Evolutionary conservation across 352 stramenopile genomes (phyloP).

Genomic region (Pythium monospermum): DNA sequence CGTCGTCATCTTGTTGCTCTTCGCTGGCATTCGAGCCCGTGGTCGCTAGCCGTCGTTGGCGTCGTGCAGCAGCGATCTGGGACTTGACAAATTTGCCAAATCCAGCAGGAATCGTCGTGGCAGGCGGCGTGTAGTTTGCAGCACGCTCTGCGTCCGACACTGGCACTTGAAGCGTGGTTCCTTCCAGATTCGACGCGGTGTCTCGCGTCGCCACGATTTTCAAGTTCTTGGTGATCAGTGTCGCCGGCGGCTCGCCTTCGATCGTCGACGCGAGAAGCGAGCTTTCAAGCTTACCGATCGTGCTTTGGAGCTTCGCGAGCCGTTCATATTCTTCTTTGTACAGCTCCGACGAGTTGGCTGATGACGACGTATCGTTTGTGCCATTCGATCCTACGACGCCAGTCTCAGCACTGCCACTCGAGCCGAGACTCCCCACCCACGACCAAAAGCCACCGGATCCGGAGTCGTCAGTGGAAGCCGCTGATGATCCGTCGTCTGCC

Average conservation of each 20-base stretch:
- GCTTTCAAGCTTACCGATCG: conserved; percentile 46
- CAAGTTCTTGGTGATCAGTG: conserved; percentile 59
- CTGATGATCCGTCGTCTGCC: not conserved
- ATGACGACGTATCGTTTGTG: conserved; percentile 5
- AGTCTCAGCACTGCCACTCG: not conserved
- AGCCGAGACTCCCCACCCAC: conserved; percentile 8
- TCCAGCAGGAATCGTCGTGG: conserved; percentile 39
- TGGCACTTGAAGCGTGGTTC: conserved; percentile 27
- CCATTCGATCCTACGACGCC: not conserved
- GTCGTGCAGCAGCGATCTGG: conserved; percentile 11
- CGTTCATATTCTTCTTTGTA: conserved; percentile 28
- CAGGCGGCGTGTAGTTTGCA: conserved; percentile 46
- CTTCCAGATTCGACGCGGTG: conserved; percentile 39
- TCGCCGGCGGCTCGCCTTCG: conserved; percentile 44
- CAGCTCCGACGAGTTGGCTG: conserved; percentile 14
- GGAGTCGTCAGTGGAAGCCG: not conserved
- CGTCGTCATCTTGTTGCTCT: conserved; percentile 8
- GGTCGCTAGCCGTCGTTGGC: conserved; percentile 10
- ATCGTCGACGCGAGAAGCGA: conserved; percentile 37
- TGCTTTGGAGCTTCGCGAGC: conserved; percentile 34
- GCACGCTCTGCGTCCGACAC: conserved; percentile 37
- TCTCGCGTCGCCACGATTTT: conserved; percentile 45
- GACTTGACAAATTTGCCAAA: conserved; percentile 37
- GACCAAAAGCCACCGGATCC: conserved; percentile 13
- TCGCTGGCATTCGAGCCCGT: conserved; percentile 1